phyloP scores from a whole-genome alignment of 352 stramenopile species.

The Blastocystis sp. region DNA sequence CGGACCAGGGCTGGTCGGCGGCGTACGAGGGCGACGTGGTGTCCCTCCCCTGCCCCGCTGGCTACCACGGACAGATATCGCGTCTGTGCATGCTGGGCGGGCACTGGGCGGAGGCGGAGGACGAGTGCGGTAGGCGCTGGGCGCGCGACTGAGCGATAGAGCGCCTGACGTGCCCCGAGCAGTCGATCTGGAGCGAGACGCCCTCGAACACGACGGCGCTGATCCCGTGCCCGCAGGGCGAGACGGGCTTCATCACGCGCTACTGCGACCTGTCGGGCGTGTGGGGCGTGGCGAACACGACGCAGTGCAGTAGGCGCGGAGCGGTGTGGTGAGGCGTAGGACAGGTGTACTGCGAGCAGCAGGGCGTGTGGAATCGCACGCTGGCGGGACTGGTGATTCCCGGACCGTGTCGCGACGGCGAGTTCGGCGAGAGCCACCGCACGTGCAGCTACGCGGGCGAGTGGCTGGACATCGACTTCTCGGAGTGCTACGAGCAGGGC shows the following conservation, averaged over 20 bases:
- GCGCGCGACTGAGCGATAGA: not conserved
- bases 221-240: not conserved
- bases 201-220: conserved; percentile 43
- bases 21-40: not conserved
- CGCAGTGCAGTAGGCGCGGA: conserved; percentile 17
- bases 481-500: conserved; percentile 48
- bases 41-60: not conserved
- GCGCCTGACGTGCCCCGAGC: not conserved
- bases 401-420: conserved; percentile 27
- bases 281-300: conserved; percentile 46
- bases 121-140: conserved; percentile 8
- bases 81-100: not conserved
- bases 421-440: conserved; percentile 38
- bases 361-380: conserved; percentile 66
- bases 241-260: conserved; percentile 9
- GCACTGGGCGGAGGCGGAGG: not conserved
- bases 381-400: conserved; percentile 63
- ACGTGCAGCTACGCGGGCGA: not conserved
- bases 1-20: not conserved
- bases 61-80: not conserved
- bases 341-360: conserved; percentile 46
- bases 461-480: not conserved
- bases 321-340: not conserved
- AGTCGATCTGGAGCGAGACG: conserved; percentile 20
- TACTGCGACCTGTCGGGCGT: conserved; percentile 37